These are phyloP conservation scores for Aspergillus intermedius DNA, from an alignment of 2,329 filamentous ascomycete species.

Conservation along the genomic window DNA sequence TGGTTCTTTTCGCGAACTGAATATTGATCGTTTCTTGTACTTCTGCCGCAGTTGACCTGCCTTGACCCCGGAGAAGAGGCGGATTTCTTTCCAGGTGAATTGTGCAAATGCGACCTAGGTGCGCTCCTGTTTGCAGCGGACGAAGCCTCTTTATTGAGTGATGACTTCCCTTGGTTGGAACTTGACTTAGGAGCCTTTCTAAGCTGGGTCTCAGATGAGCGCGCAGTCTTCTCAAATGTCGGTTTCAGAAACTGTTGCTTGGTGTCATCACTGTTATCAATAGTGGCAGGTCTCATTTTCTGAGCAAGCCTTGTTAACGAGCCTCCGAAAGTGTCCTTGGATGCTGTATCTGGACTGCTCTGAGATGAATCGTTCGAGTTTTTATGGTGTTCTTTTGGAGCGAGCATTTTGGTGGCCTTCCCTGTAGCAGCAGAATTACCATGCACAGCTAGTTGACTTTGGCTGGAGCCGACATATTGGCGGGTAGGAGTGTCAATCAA, in stretches of 20 bases:
- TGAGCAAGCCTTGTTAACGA: constrained; percentile 29
- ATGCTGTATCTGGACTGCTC: constrained; percentile 14
- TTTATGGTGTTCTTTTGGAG: constrained; percentile 3
- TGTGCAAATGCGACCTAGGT: constrained; percentile 22
- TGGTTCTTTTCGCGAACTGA: constrained; percentile 32
- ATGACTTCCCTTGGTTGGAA: constrained; percentile 9
- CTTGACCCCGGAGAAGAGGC: constrained; percentile 15
- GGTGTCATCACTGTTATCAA: constrained; percentile 19
- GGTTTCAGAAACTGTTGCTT: constrained; percentile 17
- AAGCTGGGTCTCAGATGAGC: background rate
- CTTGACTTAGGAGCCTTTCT: constrained; percentile 13
- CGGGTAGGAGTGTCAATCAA: background rate
- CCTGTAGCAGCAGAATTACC: background rate
- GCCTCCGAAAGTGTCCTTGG: constrained; percentile 16
- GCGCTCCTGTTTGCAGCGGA: constrained; percentile 24
- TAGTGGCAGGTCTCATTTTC: constrained; percentile 21
- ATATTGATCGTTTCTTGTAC: constrained; percentile 25
- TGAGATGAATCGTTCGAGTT: constrained; percentile 9
- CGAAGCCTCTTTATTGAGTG: constrained; percentile 3
- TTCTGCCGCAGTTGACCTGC: constrained; percentile 8
- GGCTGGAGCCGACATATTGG: background rate
- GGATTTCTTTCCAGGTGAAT: constrained; percentile 14
- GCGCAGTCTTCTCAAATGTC: constrained; percentile 8
- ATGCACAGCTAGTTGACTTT: background rate
- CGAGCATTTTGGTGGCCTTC: background rate